Base-by-base conservation (phyloP, 2,329 filamentous ascomycete genomes). In the Penicillium hesseltinei region DNA sequence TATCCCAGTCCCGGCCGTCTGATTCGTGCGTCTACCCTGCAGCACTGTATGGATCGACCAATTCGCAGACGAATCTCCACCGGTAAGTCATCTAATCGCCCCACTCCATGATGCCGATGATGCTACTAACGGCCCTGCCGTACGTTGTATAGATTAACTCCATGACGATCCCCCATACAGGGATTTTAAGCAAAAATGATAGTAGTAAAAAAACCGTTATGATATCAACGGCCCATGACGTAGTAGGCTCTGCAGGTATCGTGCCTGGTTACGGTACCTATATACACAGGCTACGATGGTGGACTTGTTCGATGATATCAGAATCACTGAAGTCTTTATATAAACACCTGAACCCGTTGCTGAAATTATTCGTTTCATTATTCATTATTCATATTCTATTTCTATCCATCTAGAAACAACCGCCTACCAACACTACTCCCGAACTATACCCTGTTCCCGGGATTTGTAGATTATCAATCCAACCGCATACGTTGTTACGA, bases 191-290 rank as follows among this genome's bases (percentile, higher is more conserved):
- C 43, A 39, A 25, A 48, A 38, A 15, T 31, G 31, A 51, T n/a
- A 23, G 17, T n/a, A 31, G 4, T 3, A n/a, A 31, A 31, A 17
- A 35, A 23, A 4, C 8, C 33, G 36, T 54, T 21, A 64, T 66
- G 64, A 66, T 66, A 66, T 64, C 63, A 63, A 61, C 38, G 23
- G 15, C 8, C 33, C 25, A 60, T 66, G 64, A 66, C 64, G 64
- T 66, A 63, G 60, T 56, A 38, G 40, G 46, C 47, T 59, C 36
- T 56, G n/a, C 47, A 25, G 19, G 25, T 39, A 39, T 54, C 11
- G 46, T 64, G 15, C 56, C 57, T 61, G 58, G 42, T 50, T 39
- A 44, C 11, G n/a, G 31, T 47, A 47, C 27, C 29, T 57, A 56
- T 58, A 58, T 63, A 61, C 54, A 52, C 49, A 43, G 36, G 39